Conservation (phyloP, 208 protist genomes). For the Leishmania gerbilli region DNA sequence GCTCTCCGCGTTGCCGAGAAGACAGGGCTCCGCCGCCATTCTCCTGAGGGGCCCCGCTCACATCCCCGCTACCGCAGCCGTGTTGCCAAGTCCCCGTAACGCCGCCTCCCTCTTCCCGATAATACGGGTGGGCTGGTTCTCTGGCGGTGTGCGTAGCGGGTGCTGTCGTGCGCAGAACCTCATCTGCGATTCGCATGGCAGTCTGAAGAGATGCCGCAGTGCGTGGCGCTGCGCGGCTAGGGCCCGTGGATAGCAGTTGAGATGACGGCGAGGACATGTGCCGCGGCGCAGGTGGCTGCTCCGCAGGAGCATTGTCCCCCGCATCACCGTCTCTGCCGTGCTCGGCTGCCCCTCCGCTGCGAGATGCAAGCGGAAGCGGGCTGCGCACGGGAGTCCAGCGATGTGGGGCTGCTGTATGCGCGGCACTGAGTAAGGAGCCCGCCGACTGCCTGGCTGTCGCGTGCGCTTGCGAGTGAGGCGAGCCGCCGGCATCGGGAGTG, state of each 20-base stretch:
- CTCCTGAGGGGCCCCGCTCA: not conserved
- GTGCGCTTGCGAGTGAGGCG: not conserved
- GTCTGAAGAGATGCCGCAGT: not conserved
- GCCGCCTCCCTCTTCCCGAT: not conserved
- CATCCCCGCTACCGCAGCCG: not conserved
- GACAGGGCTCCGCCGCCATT: not conserved
- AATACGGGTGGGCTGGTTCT: constrained; percentile 18
- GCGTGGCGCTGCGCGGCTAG: not conserved
- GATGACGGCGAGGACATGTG: not conserved
- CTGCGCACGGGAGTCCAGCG: constrained; percentile 17
- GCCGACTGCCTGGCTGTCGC: not conserved
- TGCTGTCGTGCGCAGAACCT: constrained; percentile 21
- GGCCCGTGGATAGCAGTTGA: not conserved
- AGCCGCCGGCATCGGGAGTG: not conserved
- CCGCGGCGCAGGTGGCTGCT: not conserved
- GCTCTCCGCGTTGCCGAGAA: not conserved
- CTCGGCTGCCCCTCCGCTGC: not conserved
- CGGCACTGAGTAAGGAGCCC: not conserved
- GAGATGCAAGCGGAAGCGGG: not conserved
- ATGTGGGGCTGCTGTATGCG: not conserved
- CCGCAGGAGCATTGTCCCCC: not conserved
- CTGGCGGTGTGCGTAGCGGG: not conserved
- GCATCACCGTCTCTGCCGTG: not conserved
- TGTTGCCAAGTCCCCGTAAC: not conserved
- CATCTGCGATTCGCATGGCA: constrained; percentile 24